Evolutionary conservation across 1,284 basidiomycete genomes (phyloP), one percentile per base, ranked within the genome.

Genomic region (Cutaneotrichosporon dermatis): DNA sequence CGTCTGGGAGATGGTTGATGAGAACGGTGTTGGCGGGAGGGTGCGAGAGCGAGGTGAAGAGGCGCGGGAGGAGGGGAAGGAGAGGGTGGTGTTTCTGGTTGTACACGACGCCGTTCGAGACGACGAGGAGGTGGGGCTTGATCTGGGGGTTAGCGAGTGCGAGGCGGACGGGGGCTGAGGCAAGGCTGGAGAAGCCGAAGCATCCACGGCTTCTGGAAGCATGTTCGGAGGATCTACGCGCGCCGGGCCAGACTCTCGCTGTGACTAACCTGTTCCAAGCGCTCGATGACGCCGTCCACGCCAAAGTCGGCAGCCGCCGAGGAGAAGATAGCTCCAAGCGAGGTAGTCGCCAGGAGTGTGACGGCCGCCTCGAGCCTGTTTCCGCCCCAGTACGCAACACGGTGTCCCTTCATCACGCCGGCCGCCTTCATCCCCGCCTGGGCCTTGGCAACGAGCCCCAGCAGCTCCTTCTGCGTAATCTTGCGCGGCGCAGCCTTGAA

Each of bases 231-330:
- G 25, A 25, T 25, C 25, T 25, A 25, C 25, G 25, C 25, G 25
- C 25, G 25, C 25, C 25, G 25, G 25, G 25, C 25, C 25, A 25
- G 25, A 25, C 25, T 11, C 11, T 16, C 10, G 42, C 33, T 2
- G 52, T 43, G 77, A 74, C 83, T 51, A 35, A 68, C 66, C 65
- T 75, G 75, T 51, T 73, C 64, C 7, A 75, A 59, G 8, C 91
- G 83, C 78, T 93, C 90, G 51, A 89, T 80, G 1, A 91, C 88
- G 6, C 90, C 90, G 65, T 87, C 84, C 13, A 88, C 82, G 10
- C 88, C 90, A 79, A 93, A 92, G 74, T 94, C 91, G 9, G 89
- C 86, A 4, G 90, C 89, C n/a, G 88, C 89, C 64, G 86, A 88
- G 2, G 73, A 74, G 61, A 75, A 76, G 50, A 76, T 72, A 6